Evolutionary conservation across 176 grass and related monocot species (phyloP), one percentile per base, ranked within the genome.

Genomic region (Aegilops tauschii): DNA sequence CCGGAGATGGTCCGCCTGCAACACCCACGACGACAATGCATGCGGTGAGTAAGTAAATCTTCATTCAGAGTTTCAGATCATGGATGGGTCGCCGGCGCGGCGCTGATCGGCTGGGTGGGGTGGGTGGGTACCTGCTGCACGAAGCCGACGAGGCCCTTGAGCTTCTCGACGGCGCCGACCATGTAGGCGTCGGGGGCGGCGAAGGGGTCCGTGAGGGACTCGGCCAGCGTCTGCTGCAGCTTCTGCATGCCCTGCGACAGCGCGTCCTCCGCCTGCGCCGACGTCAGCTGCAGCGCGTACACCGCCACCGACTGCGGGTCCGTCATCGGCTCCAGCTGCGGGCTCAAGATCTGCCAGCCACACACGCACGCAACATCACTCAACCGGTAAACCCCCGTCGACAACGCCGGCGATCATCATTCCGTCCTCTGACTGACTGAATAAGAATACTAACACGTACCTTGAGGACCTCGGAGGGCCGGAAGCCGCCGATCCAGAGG

Each of bases 401-500:
- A 58, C 54, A 54, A 2, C 50, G 6, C 6, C 5, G 50, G 50
- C 5, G 14, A 8, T 69, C 31, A 8, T 30, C 59, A 4, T 61
- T 62, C 58, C 59, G 8, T 18, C 50, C 5, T 56, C 50, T 18
- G 16, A 18, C 5, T 56, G 50, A 56, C 50, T 18, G 50, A 56
- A 56, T 56, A 32, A 32, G 31, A 18, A 20, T 7, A 56, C 1
- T 17, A 18, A 5, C 4, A 8, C 37, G 20, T 32, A 92, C 96
- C 92, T 99, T 99, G 80, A 99, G 89, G 68, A 99, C 90, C 59
- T 99, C 97, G 45, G 97, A 99, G 34, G 97, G 97, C 73, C 94
- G 92, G 87, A 99, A 99, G 14, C 97, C 97, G 37, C 97, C 97
- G 89, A 97, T 93, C 97, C 97, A 99, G 34, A 99, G 83, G 71